A percentile compares a stretch with the other conserved stretches of the same genome.
These are phyloP conservation scores for Sonneratia caseolaris DNA, from an alignment of 345 rosid species.

Conservation along the genomic window DNA sequence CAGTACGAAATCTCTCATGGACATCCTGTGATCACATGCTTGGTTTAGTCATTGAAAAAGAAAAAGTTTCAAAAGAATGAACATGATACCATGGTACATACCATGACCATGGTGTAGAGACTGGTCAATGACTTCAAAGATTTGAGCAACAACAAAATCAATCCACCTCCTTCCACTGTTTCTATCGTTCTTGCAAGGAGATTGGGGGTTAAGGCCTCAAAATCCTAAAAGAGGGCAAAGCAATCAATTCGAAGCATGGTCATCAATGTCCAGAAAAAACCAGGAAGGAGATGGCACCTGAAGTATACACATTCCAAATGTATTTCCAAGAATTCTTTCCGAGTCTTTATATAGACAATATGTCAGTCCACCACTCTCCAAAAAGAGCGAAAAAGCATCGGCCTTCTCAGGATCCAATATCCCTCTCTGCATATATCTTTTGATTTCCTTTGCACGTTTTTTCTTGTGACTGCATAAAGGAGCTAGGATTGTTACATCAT, in stretches of 20 bases:
- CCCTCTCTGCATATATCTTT: conserved; percentile 79
- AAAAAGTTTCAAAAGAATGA: background rate
- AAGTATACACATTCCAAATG: conserved; percentile 92
- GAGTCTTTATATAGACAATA: conserved; percentile 88
- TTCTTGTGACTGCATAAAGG: conserved; percentile 63
- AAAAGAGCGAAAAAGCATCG: conserved; percentile 81
- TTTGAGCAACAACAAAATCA: conserved; percentile 65
- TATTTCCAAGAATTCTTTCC: conserved; percentile 80
- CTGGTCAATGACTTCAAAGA: conserved; percentile 81
- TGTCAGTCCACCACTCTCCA: conserved; percentile 79
- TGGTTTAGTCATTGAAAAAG: conserved; percentile 1
- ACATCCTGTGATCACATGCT: conserved; percentile 62
- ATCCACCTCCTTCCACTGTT: conserved; percentile 96
- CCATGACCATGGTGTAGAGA: conserved; percentile 95
- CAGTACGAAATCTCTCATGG: conserved; percentile 91
- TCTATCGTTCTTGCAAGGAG: conserved; percentile 92
- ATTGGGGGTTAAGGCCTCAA: conserved; percentile 95
- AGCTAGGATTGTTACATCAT: conserved; percentile 3
- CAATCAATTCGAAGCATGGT: conserved; percentile 7
- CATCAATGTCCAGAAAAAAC: background rate
- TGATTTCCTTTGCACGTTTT: conserved; percentile 80
- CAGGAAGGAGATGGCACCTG: conserved; percentile 43
- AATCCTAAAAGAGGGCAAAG: conserved; percentile 46
- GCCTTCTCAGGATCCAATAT: conserved; percentile 83
- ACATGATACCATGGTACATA: conserved; percentile 21